Percentiles rank a stretch among this genome's conserved stretches.
Evolutionary conservation across 352 stramenopile genomes (phyloP).

Genomic region (Pythium periplocum): DNA sequence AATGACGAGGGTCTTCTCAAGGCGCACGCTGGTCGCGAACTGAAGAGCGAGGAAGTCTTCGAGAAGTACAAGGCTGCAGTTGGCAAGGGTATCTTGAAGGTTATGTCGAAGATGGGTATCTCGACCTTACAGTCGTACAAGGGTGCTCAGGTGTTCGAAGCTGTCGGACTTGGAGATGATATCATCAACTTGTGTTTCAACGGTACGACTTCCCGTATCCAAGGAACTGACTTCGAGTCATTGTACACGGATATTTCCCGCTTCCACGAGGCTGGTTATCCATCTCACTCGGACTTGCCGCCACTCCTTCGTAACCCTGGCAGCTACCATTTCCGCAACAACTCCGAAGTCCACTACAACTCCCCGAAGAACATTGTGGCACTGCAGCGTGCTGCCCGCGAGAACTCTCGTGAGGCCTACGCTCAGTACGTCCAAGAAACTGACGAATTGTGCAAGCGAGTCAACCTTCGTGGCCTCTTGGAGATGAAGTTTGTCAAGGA

Average conservation of each 20-base stretch:
- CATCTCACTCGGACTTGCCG: constrained; percentile 57
- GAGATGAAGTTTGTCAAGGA: constrained; percentile 93
- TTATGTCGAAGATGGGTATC: constrained; percentile 96
- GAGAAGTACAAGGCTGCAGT: constrained; percentile 63
- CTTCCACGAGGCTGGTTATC: constrained; percentile 90
- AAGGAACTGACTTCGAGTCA: constrained; percentile 92
- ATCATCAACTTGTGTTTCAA: constrained; percentile 89
- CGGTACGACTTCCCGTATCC: constrained; percentile 87
- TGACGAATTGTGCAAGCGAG: constrained; percentile 81
- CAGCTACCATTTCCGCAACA: constrained; percentile 94
- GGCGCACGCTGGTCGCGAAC: constrained; percentile 49
- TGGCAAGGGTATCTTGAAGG: constrained; percentile 67
- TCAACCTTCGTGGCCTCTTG: constrained; percentile 92
- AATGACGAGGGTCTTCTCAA: constrained; percentile 88
- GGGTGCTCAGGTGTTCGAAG: constrained; percentile 96
- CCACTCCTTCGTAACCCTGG: constrained; percentile 93
- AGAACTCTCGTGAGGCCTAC: constrained; percentile 92
- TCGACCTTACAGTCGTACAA: constrained; percentile 94
- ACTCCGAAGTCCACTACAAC: constrained; percentile 95
- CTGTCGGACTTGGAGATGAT: constrained; percentile 90
- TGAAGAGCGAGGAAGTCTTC: constrained; percentile 55
- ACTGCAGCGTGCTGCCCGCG: constrained; percentile 89
- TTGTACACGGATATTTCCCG: constrained; percentile 93
- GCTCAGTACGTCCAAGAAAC: constrained; percentile 90
- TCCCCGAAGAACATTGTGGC: constrained; percentile 93